A percentile compares a stretch with the other conserved stretches of the same genome.
Evolutionary conservation across 106 monocot genomes (phyloP).

Genomic region (Allium cepa): DNA sequence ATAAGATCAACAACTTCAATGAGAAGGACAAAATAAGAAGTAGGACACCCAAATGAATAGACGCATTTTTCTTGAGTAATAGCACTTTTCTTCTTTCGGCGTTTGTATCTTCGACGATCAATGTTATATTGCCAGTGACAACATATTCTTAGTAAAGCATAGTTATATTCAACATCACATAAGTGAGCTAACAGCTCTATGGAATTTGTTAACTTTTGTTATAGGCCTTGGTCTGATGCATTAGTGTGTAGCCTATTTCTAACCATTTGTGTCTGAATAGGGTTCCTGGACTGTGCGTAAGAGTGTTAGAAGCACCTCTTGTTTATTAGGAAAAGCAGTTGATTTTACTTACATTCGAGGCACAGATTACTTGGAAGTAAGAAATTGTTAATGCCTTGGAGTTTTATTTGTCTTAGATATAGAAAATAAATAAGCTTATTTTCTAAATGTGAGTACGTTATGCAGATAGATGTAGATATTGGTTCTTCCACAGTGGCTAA

Average conservation of each 20-base stretch:
- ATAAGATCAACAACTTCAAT: too few species aligned
- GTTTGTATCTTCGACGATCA: too few species aligned
- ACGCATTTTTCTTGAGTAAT: too few species aligned
- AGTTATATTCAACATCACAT: too few species aligned
- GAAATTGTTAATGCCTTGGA: background rate
- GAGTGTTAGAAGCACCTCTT: conserved; percentile 93
- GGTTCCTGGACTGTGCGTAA: conserved; percentile 99
- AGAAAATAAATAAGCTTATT: background rate
- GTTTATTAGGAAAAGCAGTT: conserved; percentile 89
- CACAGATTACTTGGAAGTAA: conserved; percentile 84
- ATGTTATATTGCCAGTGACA: too few species aligned
- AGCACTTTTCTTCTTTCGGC: too few species aligned
- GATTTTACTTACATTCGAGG: conserved; percentile 88
- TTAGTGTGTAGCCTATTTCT: background rate
- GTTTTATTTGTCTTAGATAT: background rate
- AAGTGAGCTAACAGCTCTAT: too few species aligned
- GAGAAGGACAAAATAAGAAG: too few species aligned
- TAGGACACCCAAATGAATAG: too few species aligned
- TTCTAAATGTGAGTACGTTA: conserved; percentile 4
- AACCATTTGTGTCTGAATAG: conserved; percentile 21
- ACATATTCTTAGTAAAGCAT: too few species aligned
- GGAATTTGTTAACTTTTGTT: too few species aligned
- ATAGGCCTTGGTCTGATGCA: too few species aligned
- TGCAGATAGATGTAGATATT: conserved; percentile 95
- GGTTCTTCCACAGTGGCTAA: conserved; percentile 98